A percentile compares a stretch with the other conserved stretches of the same genome.
phyloP scores from a whole-genome alignment of 768 basidiomycete genomes.

The Termitomyces sp. region DNA sequence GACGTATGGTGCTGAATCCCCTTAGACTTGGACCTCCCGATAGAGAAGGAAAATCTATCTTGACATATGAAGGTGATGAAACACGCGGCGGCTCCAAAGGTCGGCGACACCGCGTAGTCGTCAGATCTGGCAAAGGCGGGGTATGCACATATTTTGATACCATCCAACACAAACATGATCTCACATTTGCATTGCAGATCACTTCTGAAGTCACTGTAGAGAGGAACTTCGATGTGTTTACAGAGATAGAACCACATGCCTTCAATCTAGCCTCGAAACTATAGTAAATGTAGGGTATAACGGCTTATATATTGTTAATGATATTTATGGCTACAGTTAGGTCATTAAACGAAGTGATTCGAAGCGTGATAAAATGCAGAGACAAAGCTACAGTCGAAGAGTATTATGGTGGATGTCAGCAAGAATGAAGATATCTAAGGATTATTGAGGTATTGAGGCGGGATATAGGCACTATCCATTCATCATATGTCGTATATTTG shows the following conservation, averaged over 20 bases:
- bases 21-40: constrained; percentile 30
- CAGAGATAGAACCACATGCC: constrained; percentile 37
- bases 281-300: constrained; percentile 6
- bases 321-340: constrained; percentile 15
- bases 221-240: constrained; percentile 65
- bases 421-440: not conserved
- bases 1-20: constrained; percentile 57
- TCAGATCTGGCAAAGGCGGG: constrained; percentile 42
- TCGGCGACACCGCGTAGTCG: constrained; percentile 51
- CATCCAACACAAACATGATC: not conserved
- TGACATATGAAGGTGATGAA: constrained; percentile 72
- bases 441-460: not conserved
- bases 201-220: constrained; percentile 46
- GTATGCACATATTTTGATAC: constrained; percentile 31
- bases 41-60: constrained; percentile 37
- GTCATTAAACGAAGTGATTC: not conserved
- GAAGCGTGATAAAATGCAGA: constrained; percentile 2
- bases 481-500: constrained; percentile 49
- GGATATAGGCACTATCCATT: not conserved
- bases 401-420: constrained; percentile 5
- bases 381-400: constrained; percentile 18
- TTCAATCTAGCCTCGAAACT: constrained; percentile 25
- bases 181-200: constrained; percentile 27
- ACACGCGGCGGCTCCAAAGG: constrained; percentile 55
- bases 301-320: not conserved